Evolutionary conservation across 2,329 filamentous ascomycete species (phyloP).

Genomic region (Paraconiothyrium brasiliense): DNA sequence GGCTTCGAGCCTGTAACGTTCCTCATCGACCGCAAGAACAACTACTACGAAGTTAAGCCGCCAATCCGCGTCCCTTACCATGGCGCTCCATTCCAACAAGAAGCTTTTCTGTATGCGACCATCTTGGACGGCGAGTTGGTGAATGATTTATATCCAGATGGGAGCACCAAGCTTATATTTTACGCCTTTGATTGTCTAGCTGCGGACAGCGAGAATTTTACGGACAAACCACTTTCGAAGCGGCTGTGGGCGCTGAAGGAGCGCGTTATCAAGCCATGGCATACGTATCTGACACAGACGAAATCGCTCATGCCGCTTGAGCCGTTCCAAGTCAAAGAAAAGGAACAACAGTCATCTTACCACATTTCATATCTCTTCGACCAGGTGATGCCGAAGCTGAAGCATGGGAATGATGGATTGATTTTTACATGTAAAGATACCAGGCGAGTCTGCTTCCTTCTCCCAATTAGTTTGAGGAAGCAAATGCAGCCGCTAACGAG

Average conservation of each 20-base stretch:
- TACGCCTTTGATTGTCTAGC: constrained; percentile 94
- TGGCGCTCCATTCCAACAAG: constrained; percentile 62
- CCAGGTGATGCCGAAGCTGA: constrained; percentile 81
- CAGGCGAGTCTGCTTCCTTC: constrained; percentile 44
- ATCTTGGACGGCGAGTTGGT: constrained; percentile 94
- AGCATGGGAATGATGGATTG: constrained; percentile 93
- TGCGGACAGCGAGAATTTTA: constrained; percentile 78
- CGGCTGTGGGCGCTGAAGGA: constrained; percentile 86
- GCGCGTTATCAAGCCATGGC: constrained; percentile 76
- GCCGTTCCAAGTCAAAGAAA: constrained; percentile 87
- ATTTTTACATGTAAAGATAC: constrained; percentile 96
- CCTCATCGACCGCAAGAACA: constrained; percentile 96
- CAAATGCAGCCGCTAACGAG: neutral
- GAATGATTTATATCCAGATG: constrained; percentile 75
- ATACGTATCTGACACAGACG: constrained; percentile 60
- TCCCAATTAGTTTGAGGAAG: neutral
- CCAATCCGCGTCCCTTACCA: constrained; percentile 82
- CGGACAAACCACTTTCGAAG: constrained; percentile 85
- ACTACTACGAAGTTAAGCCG: constrained; percentile 85
- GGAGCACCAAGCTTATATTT: constrained; percentile 74
- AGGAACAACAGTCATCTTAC: constrained; percentile 89
- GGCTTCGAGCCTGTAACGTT: constrained; percentile 69
- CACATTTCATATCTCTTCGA: constrained; percentile 82
- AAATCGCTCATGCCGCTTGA: constrained; percentile 66
- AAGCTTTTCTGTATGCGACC: constrained; percentile 78